A percentile compares a stretch with the other conserved stretches of the same genome.
These are phyloP conservation scores for Avena eriantha DNA, from an alignment of 176 grass and related monocot species.

Conservation along the genomic window DNA sequence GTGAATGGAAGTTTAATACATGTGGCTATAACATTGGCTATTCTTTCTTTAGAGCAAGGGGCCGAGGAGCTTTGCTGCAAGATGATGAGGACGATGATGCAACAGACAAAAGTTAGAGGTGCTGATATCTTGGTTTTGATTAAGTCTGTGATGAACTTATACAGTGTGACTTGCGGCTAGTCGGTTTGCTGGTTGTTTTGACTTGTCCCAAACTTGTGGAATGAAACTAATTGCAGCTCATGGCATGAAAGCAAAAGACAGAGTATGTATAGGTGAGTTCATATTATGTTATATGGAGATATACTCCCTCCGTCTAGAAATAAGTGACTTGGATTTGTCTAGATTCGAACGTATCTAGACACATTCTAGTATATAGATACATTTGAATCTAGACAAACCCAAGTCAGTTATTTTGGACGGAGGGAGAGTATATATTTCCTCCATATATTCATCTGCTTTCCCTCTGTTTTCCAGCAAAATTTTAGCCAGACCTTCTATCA, in stretches of 20 bases:
- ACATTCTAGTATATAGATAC: too few relatives aligned
- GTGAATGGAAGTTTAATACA: constrained; percentile 38
- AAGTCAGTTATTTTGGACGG: too few relatives aligned
- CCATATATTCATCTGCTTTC: not conserved
- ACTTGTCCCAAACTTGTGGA: constrained; percentile 25
- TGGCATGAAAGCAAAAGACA: not conserved
- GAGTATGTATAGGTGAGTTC: not conserved
- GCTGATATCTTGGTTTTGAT: not conserved
- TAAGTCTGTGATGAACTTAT: not conserved
- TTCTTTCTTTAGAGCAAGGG: constrained; percentile 57
- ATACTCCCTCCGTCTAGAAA: too few relatives aligned
- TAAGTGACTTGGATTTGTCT: too few relatives aligned
- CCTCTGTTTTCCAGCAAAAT: not conserved
- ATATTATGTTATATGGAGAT: not conserved
- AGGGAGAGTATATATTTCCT: too few relatives aligned
- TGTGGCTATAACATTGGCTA: constrained; percentile 15
- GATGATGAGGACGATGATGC: constrained; percentile 55
- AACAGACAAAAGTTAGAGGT: constrained; percentile 43
- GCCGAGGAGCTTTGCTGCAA: constrained; percentile 80
- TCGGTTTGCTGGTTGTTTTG: constrained; percentile 9
- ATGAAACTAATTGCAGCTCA: constrained; percentile 32
- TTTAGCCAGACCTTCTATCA: not conserved
- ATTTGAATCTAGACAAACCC: too few relatives aligned
- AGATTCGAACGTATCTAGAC: too few relatives aligned
- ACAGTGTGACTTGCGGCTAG: not conserved